Conservation (phyloP, 148 eudicot genomes). For the Chenopodium album region DNA sequence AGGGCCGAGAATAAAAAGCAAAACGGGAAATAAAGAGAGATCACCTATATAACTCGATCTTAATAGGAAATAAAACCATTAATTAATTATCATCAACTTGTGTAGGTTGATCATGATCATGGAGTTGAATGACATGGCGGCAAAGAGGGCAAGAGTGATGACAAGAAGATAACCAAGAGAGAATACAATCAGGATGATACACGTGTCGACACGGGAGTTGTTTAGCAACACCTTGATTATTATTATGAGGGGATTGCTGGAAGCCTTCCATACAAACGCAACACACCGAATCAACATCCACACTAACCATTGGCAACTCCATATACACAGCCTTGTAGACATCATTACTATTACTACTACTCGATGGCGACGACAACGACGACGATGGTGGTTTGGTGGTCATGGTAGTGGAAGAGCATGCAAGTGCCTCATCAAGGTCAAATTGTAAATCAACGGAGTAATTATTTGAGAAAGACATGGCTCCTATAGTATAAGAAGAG, state of each 20-base stretch:
- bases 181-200: slow-evolving; percentile 50
- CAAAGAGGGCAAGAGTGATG: slow-evolving; percentile 62
- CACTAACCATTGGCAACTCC: slow-evolving; percentile 30
- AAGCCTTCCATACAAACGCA: slow-evolving; percentile 59
- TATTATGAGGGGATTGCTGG: background rate
- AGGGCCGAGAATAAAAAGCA: too few relatives aligned
- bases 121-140: slow-evolving; percentile 29
- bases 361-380: slow-evolving; percentile 6
- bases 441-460: slow-evolving; percentile 20
- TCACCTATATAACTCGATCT: too few relatives aligned
- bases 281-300: slow-evolving; percentile 32
- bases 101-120: background rate
- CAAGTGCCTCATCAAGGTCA: slow-evolving; percentile 51
- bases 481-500: background rate
- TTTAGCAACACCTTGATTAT: slow-evolving; percentile 18
- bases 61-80: background rate
- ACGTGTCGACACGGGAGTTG: slow-evolving; percentile 56
- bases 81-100: background rate
- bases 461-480: slow-evolving; percentile 19
- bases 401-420: slow-evolving; percentile 15
- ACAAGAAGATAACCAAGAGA: slow-evolving; percentile 42
- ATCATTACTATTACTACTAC: too few relatives aligned
- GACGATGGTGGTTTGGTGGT: slow-evolving; percentile 10
- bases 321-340: background rate
- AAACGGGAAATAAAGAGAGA: background rate